Base-by-base conservation (phyloP, 2,329 filamentous ascomycete species). In the Exophiala calicioides region DNA sequence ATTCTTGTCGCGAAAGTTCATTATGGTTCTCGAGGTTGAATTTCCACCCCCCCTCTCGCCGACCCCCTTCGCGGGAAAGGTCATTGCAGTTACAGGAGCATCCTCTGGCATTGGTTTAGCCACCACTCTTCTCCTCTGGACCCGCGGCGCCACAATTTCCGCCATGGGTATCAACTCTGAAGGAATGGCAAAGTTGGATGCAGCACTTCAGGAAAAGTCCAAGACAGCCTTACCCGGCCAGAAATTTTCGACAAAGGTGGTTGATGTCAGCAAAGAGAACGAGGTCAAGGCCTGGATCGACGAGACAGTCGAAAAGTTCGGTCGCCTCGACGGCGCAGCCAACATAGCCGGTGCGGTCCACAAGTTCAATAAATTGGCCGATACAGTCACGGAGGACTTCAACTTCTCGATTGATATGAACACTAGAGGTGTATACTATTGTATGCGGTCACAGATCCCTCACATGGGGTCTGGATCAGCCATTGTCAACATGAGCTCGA, bases 401-500 rank as follows among this genome's bases (percentile, higher is more conserved):
- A 56, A 64, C 37, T 67, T 62, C 30, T 41, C 69, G 7, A 64
- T 68, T 2, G 58, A 65, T 29, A 63, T 68, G 5, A 74, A 70
- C 42, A 51, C 69, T 5, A 66, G 64, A 15, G 67, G 68, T 5
- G 68, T 67, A 0, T 68, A 69, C 8, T 58, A 69, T 18, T 63
- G 67, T 39, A 66, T 66, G 3, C 64, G 67, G 13, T 63, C 68
- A 13, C 63, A 68, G n/a, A 64, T 73, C 38, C 65, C 66, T 50
- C 68, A 69, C 44, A 65, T 72, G 65, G 59, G 64, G 21, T 62
- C 65, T 26, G 58, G 54, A 4, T 49, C 50, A 6, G 62, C 63
- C 1, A 67, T 74, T 39, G 65, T 73, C 24, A 73, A 73, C 44
- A 67, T 71, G n/a, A 60, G 63, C 13, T 68, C 63, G 0, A 65